These are phyloP conservation scores for Piper longum DNA, from an alignment of 164 flowering plant species.

Conservation along the genomic window DNA sequence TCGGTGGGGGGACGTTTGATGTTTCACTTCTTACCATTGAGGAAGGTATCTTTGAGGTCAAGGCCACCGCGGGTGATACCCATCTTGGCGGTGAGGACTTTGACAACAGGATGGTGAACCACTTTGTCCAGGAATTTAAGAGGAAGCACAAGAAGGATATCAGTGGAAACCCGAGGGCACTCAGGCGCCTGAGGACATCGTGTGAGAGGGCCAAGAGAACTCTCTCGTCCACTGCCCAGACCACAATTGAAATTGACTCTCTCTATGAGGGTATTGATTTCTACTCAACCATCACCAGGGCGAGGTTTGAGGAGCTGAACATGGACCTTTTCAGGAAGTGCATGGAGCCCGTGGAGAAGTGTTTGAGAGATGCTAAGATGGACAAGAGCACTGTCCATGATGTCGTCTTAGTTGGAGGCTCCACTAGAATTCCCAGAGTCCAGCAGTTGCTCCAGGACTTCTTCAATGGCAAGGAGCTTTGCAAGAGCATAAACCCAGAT, in stretches of 20 bases:
- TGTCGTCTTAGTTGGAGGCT: slow-evolving; percentile 2
- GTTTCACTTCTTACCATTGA: slow-evolving; percentile 35
- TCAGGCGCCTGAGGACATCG: too few species aligned
- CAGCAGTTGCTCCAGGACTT: not conserved
- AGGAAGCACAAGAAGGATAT: slow-evolving; percentile 1
- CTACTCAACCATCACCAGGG: not conserved
- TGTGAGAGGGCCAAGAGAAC: too few species aligned
- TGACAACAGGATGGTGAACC: slow-evolving; percentile 2
- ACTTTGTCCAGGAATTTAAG: not conserved
- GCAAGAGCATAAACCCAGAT: not conserved
- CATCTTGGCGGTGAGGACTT: slow-evolving; percentile 31
- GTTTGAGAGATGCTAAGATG: slow-evolving; percentile 5
- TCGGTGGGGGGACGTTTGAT: slow-evolving; percentile 26
- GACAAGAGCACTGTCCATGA: not conserved
- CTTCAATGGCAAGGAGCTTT: slow-evolving; percentile 4
- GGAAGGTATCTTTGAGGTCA: slow-evolving; percentile 36
- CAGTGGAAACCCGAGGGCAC: not conserved
- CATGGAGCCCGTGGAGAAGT: not conserved
- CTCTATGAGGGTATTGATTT: slow-evolving; percentile 2
- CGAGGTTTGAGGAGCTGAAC: slow-evolving; percentile 1
- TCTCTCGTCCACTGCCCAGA: too few species aligned
- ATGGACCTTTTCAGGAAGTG: slow-evolving; percentile 1
- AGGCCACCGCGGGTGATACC: slow-evolving; percentile 38
- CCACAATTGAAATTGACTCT: not conserved
- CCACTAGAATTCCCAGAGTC: slow-evolving; percentile 2